Evolutionary conservation across 2,329 filamentous ascomycete species (phyloP).

Genomic region (Fusarium begoniae): DNA sequence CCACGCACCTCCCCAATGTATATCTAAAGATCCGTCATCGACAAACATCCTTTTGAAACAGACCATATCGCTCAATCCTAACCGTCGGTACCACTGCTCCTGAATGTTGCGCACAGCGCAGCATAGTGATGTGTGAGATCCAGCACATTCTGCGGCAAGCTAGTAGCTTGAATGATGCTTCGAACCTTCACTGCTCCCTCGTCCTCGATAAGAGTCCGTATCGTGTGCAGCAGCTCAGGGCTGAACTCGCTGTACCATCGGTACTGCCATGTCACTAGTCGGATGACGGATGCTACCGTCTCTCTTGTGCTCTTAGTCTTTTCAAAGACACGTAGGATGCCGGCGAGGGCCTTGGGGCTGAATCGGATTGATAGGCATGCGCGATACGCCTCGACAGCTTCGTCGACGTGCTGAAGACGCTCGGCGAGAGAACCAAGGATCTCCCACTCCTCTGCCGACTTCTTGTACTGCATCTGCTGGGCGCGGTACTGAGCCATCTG

Average conservation of each 20-base stretch:
- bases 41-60: slow-evolving; percentile 11
- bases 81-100: slow-evolving; percentile 90
- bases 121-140: slow-evolving; percentile 97
- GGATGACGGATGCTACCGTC: slow-evolving; percentile 84
- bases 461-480: slow-evolving; percentile 95
- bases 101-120: slow-evolving; percentile 91
- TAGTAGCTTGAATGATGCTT: slow-evolving; percentile 96
- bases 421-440: slow-evolving; percentile 93
- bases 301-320: slow-evolving; percentile 80
- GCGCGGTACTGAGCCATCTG: slow-evolving; percentile 96
- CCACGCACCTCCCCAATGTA: slow-evolving; percentile 5
- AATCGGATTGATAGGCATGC: slow-evolving; percentile 88
- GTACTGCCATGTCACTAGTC: slow-evolving; percentile 97
- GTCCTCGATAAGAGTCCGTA: slow-evolving; percentile 94
- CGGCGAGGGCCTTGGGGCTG: slow-evolving; percentile 89
- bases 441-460: slow-evolving; percentile 97
- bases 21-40: slow-evolving; percentile 17
- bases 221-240: slow-evolving; percentile 84
- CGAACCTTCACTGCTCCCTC: slow-evolving; percentile 97
- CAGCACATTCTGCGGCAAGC: slow-evolving; percentile 88
- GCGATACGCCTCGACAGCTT: slow-evolving; percentile 92
- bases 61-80: slow-evolving; percentile 49
- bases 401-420: slow-evolving; percentile 88
- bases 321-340: slow-evolving; percentile 83
- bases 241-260: slow-evolving; percentile 99